Evolutionary conservation across 306 rosid species (phyloP).

Genomic region (Mucuna pruriens): DNA sequence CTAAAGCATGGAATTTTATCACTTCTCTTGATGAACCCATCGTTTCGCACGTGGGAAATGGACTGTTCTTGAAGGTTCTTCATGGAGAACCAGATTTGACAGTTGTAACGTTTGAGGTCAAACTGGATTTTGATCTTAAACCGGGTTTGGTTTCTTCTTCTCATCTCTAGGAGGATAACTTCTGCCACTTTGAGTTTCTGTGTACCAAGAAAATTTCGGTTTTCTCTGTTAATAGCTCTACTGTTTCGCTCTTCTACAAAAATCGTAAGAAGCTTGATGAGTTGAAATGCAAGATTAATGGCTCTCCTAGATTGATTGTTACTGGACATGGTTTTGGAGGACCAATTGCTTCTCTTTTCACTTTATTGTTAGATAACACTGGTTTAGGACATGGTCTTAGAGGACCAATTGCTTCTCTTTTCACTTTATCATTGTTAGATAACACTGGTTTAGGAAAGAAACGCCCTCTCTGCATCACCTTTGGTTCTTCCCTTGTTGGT

Average conservation of each 20-base stretch:
- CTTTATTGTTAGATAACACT: no score
- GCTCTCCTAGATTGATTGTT: constrained; percentile 43
- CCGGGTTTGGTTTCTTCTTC: constrained; percentile 34
- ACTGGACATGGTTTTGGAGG: constrained; percentile 75
- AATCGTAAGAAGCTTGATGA: background rate
- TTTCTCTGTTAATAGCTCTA: constrained; percentile 48
- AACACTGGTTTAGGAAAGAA: constrained; percentile 41
- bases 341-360: no score
- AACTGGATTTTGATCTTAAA: background rate
- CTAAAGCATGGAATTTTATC: constrained; percentile 42
- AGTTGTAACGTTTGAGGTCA: constrained; percentile 51
- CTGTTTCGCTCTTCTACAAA: constrained; percentile 33
- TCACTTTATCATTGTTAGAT: constrained; percentile 63
- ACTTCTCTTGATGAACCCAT: background rate
- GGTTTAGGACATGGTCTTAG: no score
- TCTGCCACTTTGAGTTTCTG: constrained; percentile 53
- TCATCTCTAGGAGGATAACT: background rate
- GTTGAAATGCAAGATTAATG: constrained; percentile 40
- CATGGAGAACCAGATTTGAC: background rate
- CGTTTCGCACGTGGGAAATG: background rate
- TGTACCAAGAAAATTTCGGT: background rate
- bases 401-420: constrained; percentile 81
- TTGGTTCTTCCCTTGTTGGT: constrained; percentile 72
- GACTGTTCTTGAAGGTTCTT: constrained; percentile 16
- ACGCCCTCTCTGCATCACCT: constrained; percentile 76